Conservation (phyloP, 176 grass and related monocot genomes). For the Triticum urartu region DNA sequence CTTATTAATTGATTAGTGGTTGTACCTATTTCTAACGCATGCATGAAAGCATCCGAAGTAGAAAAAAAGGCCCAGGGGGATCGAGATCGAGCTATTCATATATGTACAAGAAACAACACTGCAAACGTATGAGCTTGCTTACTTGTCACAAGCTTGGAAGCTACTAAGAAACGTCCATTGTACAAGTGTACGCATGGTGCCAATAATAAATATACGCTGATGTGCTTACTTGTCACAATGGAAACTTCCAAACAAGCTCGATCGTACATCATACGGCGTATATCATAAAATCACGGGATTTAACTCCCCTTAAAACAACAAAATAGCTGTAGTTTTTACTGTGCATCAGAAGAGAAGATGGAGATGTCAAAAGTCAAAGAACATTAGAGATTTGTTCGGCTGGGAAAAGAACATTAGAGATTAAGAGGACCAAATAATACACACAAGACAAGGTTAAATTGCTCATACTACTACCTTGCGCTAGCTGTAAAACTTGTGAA, state of each 20-base stretch:
- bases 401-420: not conserved
- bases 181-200: slow-evolving; percentile 11
- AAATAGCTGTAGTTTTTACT: not conserved
- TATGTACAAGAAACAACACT: not conserved
- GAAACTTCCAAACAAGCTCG: slow-evolving; percentile 1
- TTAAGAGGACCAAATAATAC: not conserved
- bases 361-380: not conserved
- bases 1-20: not conserved
- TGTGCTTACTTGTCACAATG: not conserved
- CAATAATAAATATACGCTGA: not conserved
- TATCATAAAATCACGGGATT: slow-evolving; percentile 1
- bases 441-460: not conserved
- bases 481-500: not conserved
- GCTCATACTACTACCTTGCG: not conserved
- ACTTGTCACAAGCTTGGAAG: slow-evolving; percentile 16
- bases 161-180: not conserved
- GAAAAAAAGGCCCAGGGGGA: not conserved
- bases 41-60: not conserved
- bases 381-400: not conserved
- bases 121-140: not conserved
- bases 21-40: not conserved
- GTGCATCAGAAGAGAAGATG: not conserved
- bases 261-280: not conserved
- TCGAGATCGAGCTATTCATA: not conserved
- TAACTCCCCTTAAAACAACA: not conserved